Evolutionary conservation across 2,329 filamentous ascomycete genomes (phyloP), one percentile per base, ranked within the genome.

Genomic region (Macroventuria anomochaeta): DNA sequence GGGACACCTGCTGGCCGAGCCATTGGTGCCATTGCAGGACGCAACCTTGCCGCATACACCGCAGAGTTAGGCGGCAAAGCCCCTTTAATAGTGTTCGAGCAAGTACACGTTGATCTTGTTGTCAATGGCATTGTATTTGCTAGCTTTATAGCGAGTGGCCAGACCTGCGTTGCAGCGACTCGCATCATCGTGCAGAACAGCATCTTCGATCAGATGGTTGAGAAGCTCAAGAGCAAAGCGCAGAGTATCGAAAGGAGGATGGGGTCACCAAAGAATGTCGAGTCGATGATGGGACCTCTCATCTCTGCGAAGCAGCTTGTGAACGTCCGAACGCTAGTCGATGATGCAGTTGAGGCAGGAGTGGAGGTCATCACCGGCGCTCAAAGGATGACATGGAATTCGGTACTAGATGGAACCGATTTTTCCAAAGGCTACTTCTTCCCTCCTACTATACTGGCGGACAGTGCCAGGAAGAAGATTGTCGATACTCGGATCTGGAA

Each of bases 271-370:
- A 76, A 71, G 3, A 84, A 88, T 48, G 73, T 75, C 0, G 77
- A 78, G 1, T 86, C 83, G 0, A 83, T 83, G 71, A 89, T 89
- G 81, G 87, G 87, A 0, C 83, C 85, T 0, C 73, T 89, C 2
- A 81, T 89, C 28, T 88, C 85, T 0, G 78, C 77, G 5, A 80
- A 78, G 61, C 81, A 80, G 41, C 63, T 77, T 1, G 60, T 43
- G 0, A 76, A 76, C 25, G 75, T 79, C 0, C 57, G 61, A 15
- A 58, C 57, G 3, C 67, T 80, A 0, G 74, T 77, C 13, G 60
- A 70, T 37, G 71, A 73, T 33, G 76, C 69, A 8, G 55, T 67
- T 12, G 51, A 59, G 25, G 62, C 76, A 3, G 77, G 79, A 2
- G 76, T 75, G 1, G 72, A 62, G 6, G 64, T 80, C 3, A 61